A percentile compares a stretch with the other conserved stretches of the same genome.
phyloP scores from a whole-genome alignment of 2,329 filamentous ascomycete species.

The Chaetomium sp. region DNA sequence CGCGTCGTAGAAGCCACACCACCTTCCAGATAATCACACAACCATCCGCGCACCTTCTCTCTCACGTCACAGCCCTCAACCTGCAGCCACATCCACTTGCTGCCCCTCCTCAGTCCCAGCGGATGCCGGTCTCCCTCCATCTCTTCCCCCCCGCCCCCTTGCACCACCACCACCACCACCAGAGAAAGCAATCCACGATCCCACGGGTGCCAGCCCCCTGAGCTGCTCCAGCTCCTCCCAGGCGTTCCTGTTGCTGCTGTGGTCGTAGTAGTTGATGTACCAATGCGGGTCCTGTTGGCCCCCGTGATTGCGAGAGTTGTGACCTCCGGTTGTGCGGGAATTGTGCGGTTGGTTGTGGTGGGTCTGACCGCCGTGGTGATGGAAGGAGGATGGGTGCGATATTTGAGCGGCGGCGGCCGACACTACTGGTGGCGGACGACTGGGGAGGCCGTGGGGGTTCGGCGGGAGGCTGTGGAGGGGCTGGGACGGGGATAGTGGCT shows the following conservation, averaged over 20 bases:
- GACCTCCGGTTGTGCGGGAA: constrained; percentile 7
- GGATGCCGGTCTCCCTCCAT: not conserved
- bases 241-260: constrained; percentile 63
- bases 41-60: not conserved
- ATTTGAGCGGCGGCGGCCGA: not conserved
- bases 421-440: too few relatives aligned
- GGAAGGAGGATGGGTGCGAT: constrained; percentile 12
- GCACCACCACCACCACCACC: constrained; percentile 2
- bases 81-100: not conserved
- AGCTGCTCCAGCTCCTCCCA: constrained; percentile 55
- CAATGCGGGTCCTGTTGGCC: constrained; percentile 41
- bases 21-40: too few relatives aligned
- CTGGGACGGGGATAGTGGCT: too few relatives aligned
- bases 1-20: too few relatives aligned
- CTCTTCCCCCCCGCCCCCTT: not conserved
- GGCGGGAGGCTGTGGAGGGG: too few relatives aligned
- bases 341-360: constrained; percentile 1
- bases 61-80: not conserved
- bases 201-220: constrained; percentile 37
- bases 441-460: too few relatives aligned
- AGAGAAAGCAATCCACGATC: constrained; percentile 37
- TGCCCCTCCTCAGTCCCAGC: not conserved
- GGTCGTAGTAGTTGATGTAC: constrained; percentile 64
- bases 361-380: constrained; percentile 7
- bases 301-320: constrained; percentile 20